Base-by-base conservation (phyloP, 2,329 filamentous ascomycete species). In the Alternaria ventricosa region DNA sequence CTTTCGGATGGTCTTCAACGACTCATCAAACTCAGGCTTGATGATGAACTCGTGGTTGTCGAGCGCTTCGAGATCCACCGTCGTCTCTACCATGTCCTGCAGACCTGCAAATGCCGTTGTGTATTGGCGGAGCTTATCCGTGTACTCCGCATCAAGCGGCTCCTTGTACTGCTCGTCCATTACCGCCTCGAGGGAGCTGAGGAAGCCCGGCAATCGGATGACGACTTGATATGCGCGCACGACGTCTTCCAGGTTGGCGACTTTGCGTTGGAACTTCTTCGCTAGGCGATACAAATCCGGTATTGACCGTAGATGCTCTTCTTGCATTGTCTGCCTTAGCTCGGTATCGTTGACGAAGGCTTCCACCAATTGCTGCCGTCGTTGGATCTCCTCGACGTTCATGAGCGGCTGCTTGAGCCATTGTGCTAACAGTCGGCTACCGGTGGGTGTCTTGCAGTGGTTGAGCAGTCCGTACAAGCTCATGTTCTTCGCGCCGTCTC, bases 31-130 rank as follows among this genome's bases (percentile, higher is more conserved):
- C 76, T 99, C 96, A 1, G 96, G 92, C 81, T 98, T 99, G 86
- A 99, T 99, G 73, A 97, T 95, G 82, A 96, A 99, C 78, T 99
- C 96, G 76, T 99, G 96, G 70, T 96, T 94, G 74, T 99, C 95
- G 11, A 99, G 87, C 3, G 96, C 96, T 61, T 97, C 93, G 0
- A 99, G 87, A 75, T 99, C 96, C 13, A 99, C 94, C 0, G 96
- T 99, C 2, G 96, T 97, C 83, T 99, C 96, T 0, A 99, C 96
- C 93, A 99, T 97, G 78, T 99, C 96, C 75, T 95, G 92, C 11
- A 99, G 85, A 77, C 94, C 97, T 25, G 87, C 90, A 55, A 99
- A 86, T 74, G 90, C 92, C 74, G 93, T 89, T 6, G 90, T 92
- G 64, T 93, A 88, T 64, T 92, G 88, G 9, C 80, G 79, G 43